Evolutionary conservation across 306 rosid genomes (phyloP).

Genomic region (Comarum palustre): DNA sequence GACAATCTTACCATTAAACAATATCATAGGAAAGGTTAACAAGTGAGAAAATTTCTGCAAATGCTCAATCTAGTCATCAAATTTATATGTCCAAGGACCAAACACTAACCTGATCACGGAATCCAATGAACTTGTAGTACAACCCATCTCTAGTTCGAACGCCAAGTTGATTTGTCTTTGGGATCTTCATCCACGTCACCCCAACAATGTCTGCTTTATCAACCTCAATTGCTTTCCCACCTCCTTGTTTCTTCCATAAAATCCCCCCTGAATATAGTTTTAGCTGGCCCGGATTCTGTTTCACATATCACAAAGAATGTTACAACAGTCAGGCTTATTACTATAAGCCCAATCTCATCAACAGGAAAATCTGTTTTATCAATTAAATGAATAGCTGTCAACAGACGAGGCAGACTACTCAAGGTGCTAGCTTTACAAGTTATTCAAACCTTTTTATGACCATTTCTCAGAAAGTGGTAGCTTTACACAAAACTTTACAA

Average conservation of each 20-base stretch:
- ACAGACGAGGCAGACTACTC: background rate
- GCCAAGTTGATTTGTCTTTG: slow-evolving; percentile 87
- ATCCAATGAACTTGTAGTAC: slow-evolving; percentile 87
- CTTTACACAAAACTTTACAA: background rate
- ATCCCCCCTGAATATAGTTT: slow-evolving; percentile 78
- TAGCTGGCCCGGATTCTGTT: slow-evolving; percentile 94
- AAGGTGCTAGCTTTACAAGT: background rate
- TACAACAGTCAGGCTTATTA: background rate
- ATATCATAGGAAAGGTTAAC: background rate
- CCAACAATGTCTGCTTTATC: slow-evolving; percentile 87
- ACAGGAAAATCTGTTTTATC: background rate
- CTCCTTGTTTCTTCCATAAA: slow-evolving; percentile 91
- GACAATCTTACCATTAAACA: background rate
- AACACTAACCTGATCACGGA: slow-evolving; percentile 88
- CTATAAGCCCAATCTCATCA: background rate
- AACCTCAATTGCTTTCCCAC: slow-evolving; percentile 90
- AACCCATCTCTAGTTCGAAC: slow-evolving; percentile 86
- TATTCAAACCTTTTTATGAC: background rate
- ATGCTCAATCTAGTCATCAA: background rate
- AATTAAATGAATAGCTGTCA: background rate
- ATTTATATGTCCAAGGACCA: slow-evolving; percentile 2
- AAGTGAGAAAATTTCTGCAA: background rate
- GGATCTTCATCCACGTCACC: slow-evolving; percentile 97
- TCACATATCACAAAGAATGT: slow-evolving; percentile 9
- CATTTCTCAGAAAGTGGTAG: background rate